phyloP scores from a whole-genome alignment of 805 yeast genomes.

The Naumovozyma castellii region DNA sequence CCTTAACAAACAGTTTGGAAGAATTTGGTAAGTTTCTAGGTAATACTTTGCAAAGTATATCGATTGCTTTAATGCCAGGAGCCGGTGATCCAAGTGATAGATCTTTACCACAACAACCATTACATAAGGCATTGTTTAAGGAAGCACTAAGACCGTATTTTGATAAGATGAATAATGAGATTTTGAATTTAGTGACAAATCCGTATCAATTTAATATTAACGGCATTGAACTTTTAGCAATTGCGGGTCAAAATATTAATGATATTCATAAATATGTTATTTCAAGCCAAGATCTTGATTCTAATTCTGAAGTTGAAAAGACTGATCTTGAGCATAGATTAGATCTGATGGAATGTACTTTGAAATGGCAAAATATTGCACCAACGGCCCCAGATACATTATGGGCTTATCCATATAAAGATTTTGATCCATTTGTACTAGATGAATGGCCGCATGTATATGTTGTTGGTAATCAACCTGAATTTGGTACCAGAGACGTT shows the following conservation, averaged over 20 bases:
- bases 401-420: slow-evolving; percentile 75
- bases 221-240: slow-evolving; percentile 52
- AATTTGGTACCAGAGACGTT: slow-evolving; percentile 40
- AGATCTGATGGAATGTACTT: slow-evolving; percentile 53
- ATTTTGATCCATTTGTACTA: slow-evolving; percentile 73
- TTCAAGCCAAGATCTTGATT: slow-evolving; percentile 30
- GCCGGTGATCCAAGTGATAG: slow-evolving; percentile 73
- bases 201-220: slow-evolving; percentile 64
- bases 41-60: slow-evolving; percentile 48
- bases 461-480: slow-evolving; percentile 75
- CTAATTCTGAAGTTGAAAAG: slow-evolving; percentile 17
- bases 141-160: slow-evolving; percentile 34
- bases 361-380: slow-evolving; percentile 76
- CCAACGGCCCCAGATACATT: slow-evolving; percentile 97
- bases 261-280: slow-evolving; percentile 65
- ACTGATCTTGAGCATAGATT: slow-evolving; percentile 30
- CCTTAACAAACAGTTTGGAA: slow-evolving; percentile 45
- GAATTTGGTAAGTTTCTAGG: slow-evolving; percentile 51
- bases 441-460: slow-evolving; percentile 77
- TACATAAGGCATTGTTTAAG: slow-evolving; percentile 68
- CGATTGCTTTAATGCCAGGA: slow-evolving; percentile 81
- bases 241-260: slow-evolving; percentile 75
- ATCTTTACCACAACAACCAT: slow-evolving; percentile 80
- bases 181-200: slow-evolving; percentile 44
- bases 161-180: slow-evolving; percentile 31